Conservation (phyloP, 495 filamentous ascomycete genomes). For the Penicillium paxilli region DNA sequence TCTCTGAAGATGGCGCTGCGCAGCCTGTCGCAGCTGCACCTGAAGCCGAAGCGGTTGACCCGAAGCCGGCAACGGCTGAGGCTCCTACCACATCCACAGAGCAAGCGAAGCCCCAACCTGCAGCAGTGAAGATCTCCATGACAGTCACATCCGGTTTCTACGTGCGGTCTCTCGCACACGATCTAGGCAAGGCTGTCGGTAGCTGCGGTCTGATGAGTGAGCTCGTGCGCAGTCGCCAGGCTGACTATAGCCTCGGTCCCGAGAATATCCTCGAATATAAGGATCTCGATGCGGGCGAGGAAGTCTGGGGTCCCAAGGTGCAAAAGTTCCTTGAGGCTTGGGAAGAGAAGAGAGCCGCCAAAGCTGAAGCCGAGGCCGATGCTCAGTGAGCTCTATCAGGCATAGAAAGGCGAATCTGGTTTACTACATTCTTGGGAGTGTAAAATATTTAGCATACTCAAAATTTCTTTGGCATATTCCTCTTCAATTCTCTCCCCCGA, state of each 20-base stretch:
- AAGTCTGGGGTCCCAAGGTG: slow-evolving; percentile 80
- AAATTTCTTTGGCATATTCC: not conserved
- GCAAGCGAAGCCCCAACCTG: slow-evolving; percentile 43
- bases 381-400: slow-evolving; percentile 1
- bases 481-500: too few relatives aligned
- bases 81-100: slow-evolving; percentile 7
- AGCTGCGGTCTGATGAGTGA: slow-evolving; percentile 86
- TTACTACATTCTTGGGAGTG: too few relatives aligned
- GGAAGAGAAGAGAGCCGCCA: slow-evolving; percentile 41
- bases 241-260: slow-evolving; percentile 62
- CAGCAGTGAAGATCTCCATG: slow-evolving; percentile 82
- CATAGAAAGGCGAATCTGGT: not conserved
- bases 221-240: slow-evolving; percentile 79
- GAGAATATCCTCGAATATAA: slow-evolving; percentile 79
- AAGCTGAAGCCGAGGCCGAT: slow-evolving; percentile 15
- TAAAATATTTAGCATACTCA: too few relatives aligned
- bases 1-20: slow-evolving; percentile 28
- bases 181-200: slow-evolving; percentile 79
- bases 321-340: slow-evolving; percentile 63
- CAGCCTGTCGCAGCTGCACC: slow-evolving; percentile 12
- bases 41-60: slow-evolving; percentile 16
- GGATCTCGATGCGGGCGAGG: slow-evolving; percentile 75
- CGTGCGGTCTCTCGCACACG: slow-evolving; percentile 89
- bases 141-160: slow-evolving; percentile 97
- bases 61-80: slow-evolving; percentile 16